These are phyloP conservation scores for Xerocomus brunneocitrinus DNA, from an alignment of 768 basidiomycete genomes.

Conservation along the genomic window DNA sequence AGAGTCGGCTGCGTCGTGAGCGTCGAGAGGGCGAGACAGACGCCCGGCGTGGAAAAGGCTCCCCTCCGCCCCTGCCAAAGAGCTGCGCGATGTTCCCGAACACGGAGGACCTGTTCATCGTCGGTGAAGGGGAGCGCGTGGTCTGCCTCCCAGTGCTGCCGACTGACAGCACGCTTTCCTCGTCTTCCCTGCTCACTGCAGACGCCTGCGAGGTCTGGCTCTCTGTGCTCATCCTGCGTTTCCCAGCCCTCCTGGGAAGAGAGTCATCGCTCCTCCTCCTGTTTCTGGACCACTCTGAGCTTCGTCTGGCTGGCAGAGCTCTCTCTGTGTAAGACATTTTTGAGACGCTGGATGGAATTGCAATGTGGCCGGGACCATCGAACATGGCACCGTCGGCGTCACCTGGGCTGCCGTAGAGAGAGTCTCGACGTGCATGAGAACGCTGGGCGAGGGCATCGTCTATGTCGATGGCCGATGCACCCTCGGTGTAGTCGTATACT, in stretches of 20 bases:
- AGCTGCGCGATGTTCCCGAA: conserved; percentile 68
- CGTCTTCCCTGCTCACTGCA: conserved; percentile 36
- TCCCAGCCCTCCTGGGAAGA: conserved; percentile 27
- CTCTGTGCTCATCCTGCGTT: conserved; percentile 44
- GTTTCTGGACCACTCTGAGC: conserved; percentile 47
- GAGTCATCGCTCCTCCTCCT: conserved; percentile 51
- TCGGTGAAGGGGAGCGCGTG: conserved; percentile 35
- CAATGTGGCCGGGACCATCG: conserved; percentile 61
- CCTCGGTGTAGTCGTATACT: conserved; percentile 75
- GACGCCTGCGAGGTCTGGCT: conserved; percentile 38
- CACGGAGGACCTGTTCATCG: conserved; percentile 37
- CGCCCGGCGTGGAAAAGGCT: conserved; percentile 41
- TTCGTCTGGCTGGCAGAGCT: conserved; percentile 41
- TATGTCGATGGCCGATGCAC: conserved; percentile 75
- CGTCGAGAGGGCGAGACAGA: conserved; percentile 49
- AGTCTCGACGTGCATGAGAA: conserved; percentile 58
- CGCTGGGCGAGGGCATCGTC: conserved; percentile 50
- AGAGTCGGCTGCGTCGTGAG: conserved; percentile 48
- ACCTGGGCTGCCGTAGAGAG: conserved; percentile 49
- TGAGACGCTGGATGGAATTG: conserved; percentile 75
- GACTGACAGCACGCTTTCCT: conserved; percentile 29
- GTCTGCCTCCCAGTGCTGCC: conserved; percentile 28
- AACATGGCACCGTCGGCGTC: conserved; percentile 67
- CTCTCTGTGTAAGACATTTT: conserved; percentile 65
- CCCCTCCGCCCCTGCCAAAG: conserved; percentile 50